Evolutionary conservation across 306 rosid genomes (phyloP).

Genomic region (Arachis stenosperma): DNA sequence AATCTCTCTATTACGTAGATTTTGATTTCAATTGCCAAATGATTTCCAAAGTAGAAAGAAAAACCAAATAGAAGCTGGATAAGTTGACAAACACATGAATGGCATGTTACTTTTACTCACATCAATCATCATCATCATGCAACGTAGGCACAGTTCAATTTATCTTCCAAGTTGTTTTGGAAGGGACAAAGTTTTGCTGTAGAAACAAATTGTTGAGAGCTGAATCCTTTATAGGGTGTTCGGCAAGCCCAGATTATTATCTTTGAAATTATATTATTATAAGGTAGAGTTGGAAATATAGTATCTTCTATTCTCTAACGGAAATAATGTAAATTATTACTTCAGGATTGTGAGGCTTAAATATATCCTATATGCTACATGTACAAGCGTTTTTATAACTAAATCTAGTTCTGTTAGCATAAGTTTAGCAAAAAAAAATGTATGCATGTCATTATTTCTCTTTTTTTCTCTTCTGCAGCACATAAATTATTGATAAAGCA

Average conservation of each 20-base stretch:
- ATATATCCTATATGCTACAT: not conserved
- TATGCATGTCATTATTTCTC: too few species aligned
- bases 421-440: too few species aligned
- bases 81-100: not conserved
- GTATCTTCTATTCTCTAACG: too few species aligned
- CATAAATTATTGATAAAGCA: too few species aligned
- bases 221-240: not conserved
- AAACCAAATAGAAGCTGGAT: not conserved
- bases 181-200: not conserved
- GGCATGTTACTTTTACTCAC: not conserved
- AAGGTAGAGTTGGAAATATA: too few species aligned
- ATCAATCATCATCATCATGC: not conserved
- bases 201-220: not conserved
- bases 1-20: not conserved
- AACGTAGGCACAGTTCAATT: not conserved
- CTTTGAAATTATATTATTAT: too few species aligned
- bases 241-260: too few species aligned
- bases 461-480: too few species aligned
- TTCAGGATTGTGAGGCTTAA: not conserved
- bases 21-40: conserved; percentile 3
- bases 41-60: not conserved
- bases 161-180: not conserved
- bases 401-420: too few species aligned
- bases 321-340: too few species aligned
- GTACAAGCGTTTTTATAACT: too few species aligned